Percentiles rank a stretch among this genome's conserved stretches.
These are phyloP conservation scores for Neurospora tetraspora DNA, from an alignment of 495 filamentous ascomycete species.

Conservation along the genomic window DNA sequence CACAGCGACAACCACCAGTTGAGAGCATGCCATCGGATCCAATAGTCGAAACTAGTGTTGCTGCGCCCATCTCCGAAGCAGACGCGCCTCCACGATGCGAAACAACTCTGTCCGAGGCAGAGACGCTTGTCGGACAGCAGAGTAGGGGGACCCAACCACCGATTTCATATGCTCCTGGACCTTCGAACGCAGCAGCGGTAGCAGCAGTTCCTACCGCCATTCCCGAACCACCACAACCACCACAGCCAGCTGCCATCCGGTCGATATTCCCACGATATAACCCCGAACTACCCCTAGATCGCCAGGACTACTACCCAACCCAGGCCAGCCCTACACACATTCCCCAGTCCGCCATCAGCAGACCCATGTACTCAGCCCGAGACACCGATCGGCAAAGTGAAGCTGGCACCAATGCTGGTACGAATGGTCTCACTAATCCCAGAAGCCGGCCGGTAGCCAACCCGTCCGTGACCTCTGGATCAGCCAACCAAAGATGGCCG, in stretches of 20 bases:
- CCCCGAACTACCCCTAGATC: slow-evolving; percentile 53
- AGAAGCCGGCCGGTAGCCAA: slow-evolving; percentile 5
- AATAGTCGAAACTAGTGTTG: slow-evolving; percentile 18
- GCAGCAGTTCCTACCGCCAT: slow-evolving; percentile 14
- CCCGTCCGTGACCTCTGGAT: slow-evolving; percentile 13
- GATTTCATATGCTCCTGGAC: slow-evolving; percentile 20
- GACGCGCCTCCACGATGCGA: slow-evolving; percentile 34
- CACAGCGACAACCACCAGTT: slow-evolving; percentile 1
- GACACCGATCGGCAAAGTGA: slow-evolving; percentile 13
- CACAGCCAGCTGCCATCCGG: slow-evolving; percentile 27
- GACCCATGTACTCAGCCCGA: slow-evolving; percentile 43
- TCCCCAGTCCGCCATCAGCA: slow-evolving; percentile 45
- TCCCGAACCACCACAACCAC: slow-evolving; percentile 3
- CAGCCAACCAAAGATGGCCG: background rate
- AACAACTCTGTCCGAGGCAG: slow-evolving; percentile 41
- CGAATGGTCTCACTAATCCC: background rate
- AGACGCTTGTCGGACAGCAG: slow-evolving; percentile 38
- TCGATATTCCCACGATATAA: slow-evolving; percentile 79
- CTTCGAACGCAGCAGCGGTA: slow-evolving; percentile 2
- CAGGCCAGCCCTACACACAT: slow-evolving; percentile 44
- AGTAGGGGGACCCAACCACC: slow-evolving; percentile 37
- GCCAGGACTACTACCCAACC: slow-evolving; percentile 60
- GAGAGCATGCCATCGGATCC: slow-evolving; percentile 15
- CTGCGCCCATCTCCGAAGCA: slow-evolving; percentile 15
- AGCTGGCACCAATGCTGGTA: slow-evolving; percentile 10